A percentile compares a stretch with the other conserved stretches of the same genome.
phyloP scores from a whole-genome alignment of 306 rosid species.

The Vigna hirtella region DNA sequence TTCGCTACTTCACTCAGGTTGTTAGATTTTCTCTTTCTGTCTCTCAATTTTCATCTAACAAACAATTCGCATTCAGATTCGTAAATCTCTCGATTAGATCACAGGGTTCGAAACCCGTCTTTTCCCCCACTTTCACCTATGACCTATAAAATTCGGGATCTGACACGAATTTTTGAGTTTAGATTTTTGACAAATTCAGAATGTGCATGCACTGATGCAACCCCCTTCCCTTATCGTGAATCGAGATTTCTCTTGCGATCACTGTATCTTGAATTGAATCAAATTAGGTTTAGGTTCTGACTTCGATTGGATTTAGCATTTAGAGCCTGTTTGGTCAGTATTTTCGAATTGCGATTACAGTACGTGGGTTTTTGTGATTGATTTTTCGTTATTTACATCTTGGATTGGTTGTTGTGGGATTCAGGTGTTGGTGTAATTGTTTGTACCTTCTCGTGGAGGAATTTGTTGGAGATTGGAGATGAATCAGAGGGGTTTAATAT shows the following conservation, averaged over 20 bases:
- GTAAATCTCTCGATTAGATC: slow-evolving; percentile 33
- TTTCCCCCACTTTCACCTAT: not conserved
- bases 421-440: slow-evolving; percentile 41
- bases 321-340: slow-evolving; percentile 22
- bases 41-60: not conserved
- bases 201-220: not conserved
- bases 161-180: not conserved
- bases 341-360: not conserved
- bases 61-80: slow-evolving; percentile 21
- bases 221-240: not conserved
- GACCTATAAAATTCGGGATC: not conserved
- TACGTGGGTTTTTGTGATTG: slow-evolving; percentile 5
- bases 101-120: not conserved
- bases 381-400: slow-evolving; percentile 19
- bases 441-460: slow-evolving; percentile 32
- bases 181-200: not conserved
- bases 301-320: slow-evolving; percentile 12
- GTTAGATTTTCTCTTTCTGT: slow-evolving; percentile 17
- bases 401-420: slow-evolving; percentile 42
- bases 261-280: slow-evolving; percentile 6
- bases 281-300: slow-evolving; percentile 27
- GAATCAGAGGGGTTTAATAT: slow-evolving; percentile 90
- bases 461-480: slow-evolving; percentile 62
- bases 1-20: slow-evolving; percentile 27
- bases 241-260: not conserved